A percentile compares a stretch with the other conserved stretches of the same genome.
phyloP scores from a whole-genome alignment of 371 early-diverging fungal species.

The Mucor lusitanicus region DNA sequence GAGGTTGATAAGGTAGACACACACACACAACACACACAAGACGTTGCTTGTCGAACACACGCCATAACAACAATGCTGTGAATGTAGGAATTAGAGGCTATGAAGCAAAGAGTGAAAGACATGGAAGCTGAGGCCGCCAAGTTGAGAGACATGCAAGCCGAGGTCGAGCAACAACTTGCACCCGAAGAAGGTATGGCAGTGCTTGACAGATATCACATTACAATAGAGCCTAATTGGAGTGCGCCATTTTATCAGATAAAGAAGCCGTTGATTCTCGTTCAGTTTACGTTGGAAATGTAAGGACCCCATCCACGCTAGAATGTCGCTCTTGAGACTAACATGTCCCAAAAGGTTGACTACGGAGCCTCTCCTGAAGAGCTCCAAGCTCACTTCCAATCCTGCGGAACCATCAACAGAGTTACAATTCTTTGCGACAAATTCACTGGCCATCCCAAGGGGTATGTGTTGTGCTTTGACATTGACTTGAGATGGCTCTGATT shows the following conservation, averaged over 20 bases:
- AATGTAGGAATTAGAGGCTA: conserved; percentile 71
- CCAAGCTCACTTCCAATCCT: conserved; percentile 94
- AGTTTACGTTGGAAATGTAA: conserved; percentile 93
- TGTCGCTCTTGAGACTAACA: background rate
- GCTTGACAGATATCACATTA: background rate
- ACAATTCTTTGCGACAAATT: conserved; percentile 95
- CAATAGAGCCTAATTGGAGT: background rate
- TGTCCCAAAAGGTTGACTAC: conserved; percentile 82
- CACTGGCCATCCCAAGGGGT: conserved; percentile 97
- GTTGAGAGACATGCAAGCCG: conserved; percentile 89
- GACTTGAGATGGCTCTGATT: background rate
- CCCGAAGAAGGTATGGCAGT: conserved; percentile 55
- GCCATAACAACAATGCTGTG: background rate
- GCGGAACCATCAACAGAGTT: conserved; percentile 96
- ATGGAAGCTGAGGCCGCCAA: conserved; percentile 97
- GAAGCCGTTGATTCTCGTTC: conserved; percentile 92
- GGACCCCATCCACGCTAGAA: background rate
- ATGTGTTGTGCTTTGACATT: conserved; percentile 3
- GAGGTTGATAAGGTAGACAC: conserved; percentile 42
- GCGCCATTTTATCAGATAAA: conserved; percentile 43
- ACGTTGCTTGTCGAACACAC: too few species aligned
- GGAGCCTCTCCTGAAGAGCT: conserved; percentile 94
- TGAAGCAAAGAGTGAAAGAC: conserved; percentile 87
- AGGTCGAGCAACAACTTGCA: conserved; percentile 81
- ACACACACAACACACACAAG: background rate